phyloP scores from a whole-genome alignment of 805 yeast species.

The Saturnispora hagleri region DNA sequence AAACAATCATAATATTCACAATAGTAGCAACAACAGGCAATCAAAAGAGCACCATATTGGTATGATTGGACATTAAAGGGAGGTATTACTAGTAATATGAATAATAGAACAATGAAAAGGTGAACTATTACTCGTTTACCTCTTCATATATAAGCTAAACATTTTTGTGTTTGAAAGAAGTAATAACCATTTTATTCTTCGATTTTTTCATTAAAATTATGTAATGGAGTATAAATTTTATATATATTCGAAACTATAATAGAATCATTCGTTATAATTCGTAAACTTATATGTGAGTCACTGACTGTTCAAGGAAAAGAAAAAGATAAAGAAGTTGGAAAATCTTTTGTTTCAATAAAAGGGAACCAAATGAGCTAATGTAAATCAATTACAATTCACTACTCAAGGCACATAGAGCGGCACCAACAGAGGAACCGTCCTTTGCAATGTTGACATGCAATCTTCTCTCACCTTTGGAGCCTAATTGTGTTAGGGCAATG shows the following conservation, averaged over 20 bases:
- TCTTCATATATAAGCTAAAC: background rate
- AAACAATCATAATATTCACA: background rate
- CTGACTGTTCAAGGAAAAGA: background rate
- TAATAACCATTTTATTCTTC: background rate
- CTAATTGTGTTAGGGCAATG: conserved; percentile 56
- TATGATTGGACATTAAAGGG: background rate
- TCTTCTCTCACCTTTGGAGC: conserved; percentile 66
- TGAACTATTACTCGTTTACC: background rate
- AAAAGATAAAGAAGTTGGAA: background rate
- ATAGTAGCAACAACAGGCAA: background rate
- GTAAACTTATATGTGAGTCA: background rate
- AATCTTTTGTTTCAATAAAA: background rate
- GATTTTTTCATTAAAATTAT: no score
- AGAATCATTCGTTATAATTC: background rate
- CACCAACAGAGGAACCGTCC: conserved; percentile 97
- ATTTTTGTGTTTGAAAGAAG: no score
- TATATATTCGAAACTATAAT: background rate
- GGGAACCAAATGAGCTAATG: background rate
- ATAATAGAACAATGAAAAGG: background rate
- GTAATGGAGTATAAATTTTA: background rate
- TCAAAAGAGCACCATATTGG: background rate
- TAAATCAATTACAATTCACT: conserved; percentile 6
- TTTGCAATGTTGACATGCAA: conserved; percentile 74
- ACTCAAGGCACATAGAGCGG: conserved; percentile 76
- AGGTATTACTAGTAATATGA: background rate